These are phyloP conservation scores for Podospora bellae-mahoneyi DNA, from an alignment of 495 filamentous ascomycete species.

Conservation along the genomic window DNA sequence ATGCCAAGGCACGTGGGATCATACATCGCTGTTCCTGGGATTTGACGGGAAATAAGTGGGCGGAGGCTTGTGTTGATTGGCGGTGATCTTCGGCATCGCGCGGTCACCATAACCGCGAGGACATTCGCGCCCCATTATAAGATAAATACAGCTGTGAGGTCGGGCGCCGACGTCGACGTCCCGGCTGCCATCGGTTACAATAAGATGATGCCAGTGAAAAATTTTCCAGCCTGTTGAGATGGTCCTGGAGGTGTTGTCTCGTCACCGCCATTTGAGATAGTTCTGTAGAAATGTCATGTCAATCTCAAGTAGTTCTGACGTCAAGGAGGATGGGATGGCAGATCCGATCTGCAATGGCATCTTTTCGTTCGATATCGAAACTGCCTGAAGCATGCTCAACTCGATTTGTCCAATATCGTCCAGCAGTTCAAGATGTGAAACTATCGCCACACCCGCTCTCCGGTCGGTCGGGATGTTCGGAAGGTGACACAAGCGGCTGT, in stretches of 20 bases:
- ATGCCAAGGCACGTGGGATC: background rate
- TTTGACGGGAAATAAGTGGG: slow-evolving; percentile 15
- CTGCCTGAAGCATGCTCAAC: background rate
- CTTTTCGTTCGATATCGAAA: background rate
- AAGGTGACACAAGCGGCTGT: background rate
- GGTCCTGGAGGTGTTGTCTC: background rate
- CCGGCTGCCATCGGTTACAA: background rate
- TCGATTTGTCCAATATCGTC: background rate
- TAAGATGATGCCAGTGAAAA: background rate
- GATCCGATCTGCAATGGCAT: background rate
- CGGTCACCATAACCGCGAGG: slow-evolving; percentile 19
- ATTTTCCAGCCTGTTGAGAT: background rate
- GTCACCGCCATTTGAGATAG: background rate
- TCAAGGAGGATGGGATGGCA: background rate
- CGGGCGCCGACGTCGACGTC: background rate
- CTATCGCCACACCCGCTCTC: background rate
- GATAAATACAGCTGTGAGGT: background rate
- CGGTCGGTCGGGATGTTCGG: background rate
- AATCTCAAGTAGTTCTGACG: background rate
- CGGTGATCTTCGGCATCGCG: slow-evolving; percentile 15
- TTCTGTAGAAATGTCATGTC: background rate
- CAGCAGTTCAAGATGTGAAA: background rate
- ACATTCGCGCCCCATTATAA: background rate
- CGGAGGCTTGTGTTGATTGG: slow-evolving; percentile 13
- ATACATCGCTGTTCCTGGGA: slow-evolving; percentile 3